Evolutionary conservation across 73 alveolate genomes (phyloP).

Genomic region (Paramecium sonneborni): DNA sequence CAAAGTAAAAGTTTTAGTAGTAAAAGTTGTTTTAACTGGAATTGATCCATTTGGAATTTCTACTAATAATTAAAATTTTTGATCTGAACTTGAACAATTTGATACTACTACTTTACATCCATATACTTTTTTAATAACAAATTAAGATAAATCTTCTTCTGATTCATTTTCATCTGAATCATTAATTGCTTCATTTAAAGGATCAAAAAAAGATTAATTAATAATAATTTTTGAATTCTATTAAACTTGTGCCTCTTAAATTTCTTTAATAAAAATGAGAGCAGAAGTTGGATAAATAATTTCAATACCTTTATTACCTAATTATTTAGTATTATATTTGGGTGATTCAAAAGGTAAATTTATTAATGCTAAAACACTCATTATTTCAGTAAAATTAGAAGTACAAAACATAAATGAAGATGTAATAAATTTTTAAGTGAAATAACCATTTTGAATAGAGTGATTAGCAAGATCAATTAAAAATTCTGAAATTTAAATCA

Average conservation of each 20-base stretch:
- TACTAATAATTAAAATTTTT: constrained; percentile 76
- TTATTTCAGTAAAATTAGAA: constrained; percentile 69
- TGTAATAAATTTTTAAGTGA: constrained; percentile 72
- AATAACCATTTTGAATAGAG: constrained; percentile 60
- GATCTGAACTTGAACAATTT: constrained; percentile 76
- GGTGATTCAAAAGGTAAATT: constrained; percentile 83
- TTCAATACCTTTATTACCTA: constrained; percentile 73
- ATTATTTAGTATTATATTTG: constrained; percentile 72
- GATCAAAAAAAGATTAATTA: constrained; percentile 79
- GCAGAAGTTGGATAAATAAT: constrained; percentile 70
- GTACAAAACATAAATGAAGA: constrained; percentile 75
- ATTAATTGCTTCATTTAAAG: constrained; percentile 35
- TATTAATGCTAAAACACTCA: constrained; percentile 75
- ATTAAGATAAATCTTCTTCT: constrained; percentile 74
- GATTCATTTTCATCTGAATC: constrained; percentile 50
- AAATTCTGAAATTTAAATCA: constrained; percentile 57
- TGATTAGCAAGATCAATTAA: constrained; percentile 88
- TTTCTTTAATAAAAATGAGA: constrained; percentile 83
- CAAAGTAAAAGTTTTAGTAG: constrained; percentile 71
- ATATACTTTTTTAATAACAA: constrained; percentile 77
- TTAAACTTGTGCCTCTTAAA: constrained; percentile 81
- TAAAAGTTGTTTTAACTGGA: constrained; percentile 73
- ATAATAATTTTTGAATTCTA: constrained; percentile 78
- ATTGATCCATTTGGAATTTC: constrained; percentile 95
- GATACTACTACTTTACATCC: constrained; percentile 90